Conservation (phyloP, 352 stramenopile genomes). For the Phytophthora pseudosyringae region DNA sequence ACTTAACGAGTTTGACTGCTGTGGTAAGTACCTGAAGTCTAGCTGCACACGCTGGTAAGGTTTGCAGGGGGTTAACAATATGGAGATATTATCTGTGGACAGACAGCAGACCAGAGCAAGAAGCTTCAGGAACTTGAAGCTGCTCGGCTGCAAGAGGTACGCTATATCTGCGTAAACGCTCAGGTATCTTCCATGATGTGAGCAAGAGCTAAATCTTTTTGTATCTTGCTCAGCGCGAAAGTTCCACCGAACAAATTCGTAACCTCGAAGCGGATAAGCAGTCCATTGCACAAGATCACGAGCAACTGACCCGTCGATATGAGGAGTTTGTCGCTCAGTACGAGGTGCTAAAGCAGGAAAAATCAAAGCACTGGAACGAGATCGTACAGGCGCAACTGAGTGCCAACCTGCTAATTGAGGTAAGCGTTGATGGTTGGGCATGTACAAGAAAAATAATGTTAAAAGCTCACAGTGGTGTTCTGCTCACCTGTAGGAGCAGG, state of each 20-base stretch:
- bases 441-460: neutral
- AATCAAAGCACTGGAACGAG: conserved; percentile 74
- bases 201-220: neutral
- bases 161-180: neutral
- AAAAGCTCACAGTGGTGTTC: neutral
- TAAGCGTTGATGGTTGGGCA: conserved; percentile 15
- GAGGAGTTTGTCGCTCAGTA: conserved; percentile 55
- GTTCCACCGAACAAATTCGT: conserved; percentile 36
- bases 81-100: conserved; percentile 1
- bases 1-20: conserved; percentile 65
- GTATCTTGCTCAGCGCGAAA: conserved; percentile 39
- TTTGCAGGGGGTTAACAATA: neutral
- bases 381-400: conserved; percentile 75
- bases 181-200: neutral
- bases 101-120: conserved; percentile 72
- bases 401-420: conserved; percentile 79
- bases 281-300: conserved; percentile 47
- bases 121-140: conserved; percentile 68
- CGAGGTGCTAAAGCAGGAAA: conserved; percentile 63
- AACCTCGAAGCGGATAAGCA: conserved; percentile 48
- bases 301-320: conserved; percentile 48
- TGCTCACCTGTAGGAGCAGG: conserved; percentile 55
- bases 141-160: conserved; percentile 51
- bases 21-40: conserved; percentile 38
- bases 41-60: neutral